A percentile compares a stretch with the other conserved stretches of the same genome.
Evolutionary conservation across 2,329 filamentous ascomycete species (phyloP).

Genomic region (Iodosphaeria phyllophila): DNA sequence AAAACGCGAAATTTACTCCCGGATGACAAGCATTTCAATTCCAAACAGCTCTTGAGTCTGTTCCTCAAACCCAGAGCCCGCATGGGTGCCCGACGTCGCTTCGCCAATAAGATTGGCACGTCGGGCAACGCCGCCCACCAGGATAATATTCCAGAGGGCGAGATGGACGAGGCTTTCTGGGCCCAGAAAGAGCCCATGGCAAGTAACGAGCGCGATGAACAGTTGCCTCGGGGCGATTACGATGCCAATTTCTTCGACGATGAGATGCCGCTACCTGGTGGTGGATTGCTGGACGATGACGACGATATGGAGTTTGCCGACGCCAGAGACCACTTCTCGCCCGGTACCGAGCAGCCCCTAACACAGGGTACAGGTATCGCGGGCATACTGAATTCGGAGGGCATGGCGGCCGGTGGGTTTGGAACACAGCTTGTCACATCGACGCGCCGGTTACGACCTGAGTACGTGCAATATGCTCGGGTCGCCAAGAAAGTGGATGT

Average conservation of each 20-base stretch:
- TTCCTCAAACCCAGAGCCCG: constrained; percentile 91
- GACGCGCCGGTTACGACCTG: constrained; percentile 41
- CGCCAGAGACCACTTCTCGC: constrained; percentile 62
- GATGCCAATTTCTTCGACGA: constrained; percentile 97
- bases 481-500: constrained; percentile 57
- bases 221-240: constrained; percentile 56
- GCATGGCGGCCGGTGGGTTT: constrained; percentile 32
- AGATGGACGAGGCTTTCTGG: constrained; percentile 95
- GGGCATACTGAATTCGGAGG: constrained; percentile 26
- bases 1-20: constrained; percentile 85
- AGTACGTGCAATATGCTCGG: constrained; percentile 52
- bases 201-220: constrained; percentile 30
- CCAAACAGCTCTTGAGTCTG: constrained; percentile 67
- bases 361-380: constrained; percentile 27
- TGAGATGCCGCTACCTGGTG: constrained; percentile 47
- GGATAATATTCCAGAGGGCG: constrained; percentile 43
- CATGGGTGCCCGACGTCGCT: constrained; percentile 46
- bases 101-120: constrained; percentile 21
- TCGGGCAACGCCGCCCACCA: constrained; percentile 22
- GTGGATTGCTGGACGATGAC: constrained; percentile 39
- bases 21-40: constrained; percentile 97
- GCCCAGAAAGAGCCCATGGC: constrained; percentile 43
- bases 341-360: constrained; percentile 32
- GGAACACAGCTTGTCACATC: constrained; percentile 51
- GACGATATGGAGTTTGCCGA: constrained; percentile 62